Evolutionary conservation across 805 yeast species (phyloP).

Genomic region (Limtongozyma cylindracea): DNA sequence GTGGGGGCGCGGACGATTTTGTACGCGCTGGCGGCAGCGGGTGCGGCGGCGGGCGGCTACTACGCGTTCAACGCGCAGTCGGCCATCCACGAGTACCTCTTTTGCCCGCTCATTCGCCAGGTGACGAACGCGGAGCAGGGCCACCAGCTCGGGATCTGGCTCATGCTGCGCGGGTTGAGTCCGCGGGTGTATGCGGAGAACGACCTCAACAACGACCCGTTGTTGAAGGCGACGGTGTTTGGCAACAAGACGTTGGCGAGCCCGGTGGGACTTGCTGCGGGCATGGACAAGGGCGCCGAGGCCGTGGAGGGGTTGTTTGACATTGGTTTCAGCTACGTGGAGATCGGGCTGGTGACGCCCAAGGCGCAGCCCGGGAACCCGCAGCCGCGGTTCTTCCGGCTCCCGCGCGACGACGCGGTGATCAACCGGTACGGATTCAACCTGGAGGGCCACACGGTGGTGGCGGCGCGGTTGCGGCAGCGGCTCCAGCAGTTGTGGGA

Average conservation of each 20-base stretch:
- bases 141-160: conserved; percentile 48
- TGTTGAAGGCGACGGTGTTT: conserved; percentile 22
- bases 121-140: conserved; percentile 69
- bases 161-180: conserved; percentile 39
- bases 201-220: conserved; percentile 18
- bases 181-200: conserved; percentile 37
- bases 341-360: conserved; percentile 86
- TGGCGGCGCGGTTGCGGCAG: not conserved
- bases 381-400: conserved; percentile 72
- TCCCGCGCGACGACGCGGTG: conserved; percentile 58
- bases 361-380: conserved; percentile 89
- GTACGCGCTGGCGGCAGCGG: too few relatives aligned
- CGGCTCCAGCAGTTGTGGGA: conserved; percentile 1
- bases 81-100: conserved; percentile 53
- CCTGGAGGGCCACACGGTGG: conserved; percentile 6
- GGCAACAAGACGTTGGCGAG: conserved; percentile 31
- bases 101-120: conserved; percentile 52
- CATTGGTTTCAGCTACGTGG: conserved; percentile 73
- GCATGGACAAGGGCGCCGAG: conserved; percentile 83
- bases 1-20: too few relatives aligned
- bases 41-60: not conserved
- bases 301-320: conserved; percentile 63
- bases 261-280: conserved; percentile 90
- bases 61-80: conserved; percentile 60
- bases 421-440: conserved; percentile 46